A percentile compares a stretch with the other conserved stretches of the same genome.
phyloP scores from a whole-genome alignment of 139 green algal species.

The Chlamydomonas applanata region DNA sequence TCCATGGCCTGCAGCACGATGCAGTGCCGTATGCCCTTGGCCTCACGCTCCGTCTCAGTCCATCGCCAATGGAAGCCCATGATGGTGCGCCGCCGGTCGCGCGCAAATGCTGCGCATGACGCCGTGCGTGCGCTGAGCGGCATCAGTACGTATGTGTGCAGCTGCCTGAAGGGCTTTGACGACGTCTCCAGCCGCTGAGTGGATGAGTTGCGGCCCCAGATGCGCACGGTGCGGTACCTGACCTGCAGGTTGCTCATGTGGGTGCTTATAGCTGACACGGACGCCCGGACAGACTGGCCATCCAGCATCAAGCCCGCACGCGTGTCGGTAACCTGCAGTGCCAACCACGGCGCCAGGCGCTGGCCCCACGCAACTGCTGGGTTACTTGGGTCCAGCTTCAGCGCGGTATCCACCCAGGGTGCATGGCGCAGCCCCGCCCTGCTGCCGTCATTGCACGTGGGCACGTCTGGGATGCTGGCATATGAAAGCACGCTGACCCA shows the following conservation, averaged over 20 bases:
- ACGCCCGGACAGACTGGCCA: background rate
- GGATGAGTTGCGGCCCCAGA: background rate
- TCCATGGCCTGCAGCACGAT: conserved; percentile 13
- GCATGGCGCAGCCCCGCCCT: conserved; percentile 2
- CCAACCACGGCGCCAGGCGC: conserved; percentile 18
- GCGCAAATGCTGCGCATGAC: conserved; percentile 1
- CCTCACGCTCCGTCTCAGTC: background rate
- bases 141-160: background rate
- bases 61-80: background rate
- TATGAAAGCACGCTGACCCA: conserved; percentile 19
- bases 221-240: background rate
- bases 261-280: background rate
- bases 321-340: conserved; percentile 6
- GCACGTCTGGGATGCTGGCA: conserved; percentile 12
- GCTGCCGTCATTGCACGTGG: background rate
- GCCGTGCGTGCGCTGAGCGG: background rate
- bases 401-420: too few relatives aligned
- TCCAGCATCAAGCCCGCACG: background rate
- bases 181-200: background rate
- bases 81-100: conserved; percentile 20
- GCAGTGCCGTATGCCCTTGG: background rate
- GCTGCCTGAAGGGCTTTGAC: background rate
- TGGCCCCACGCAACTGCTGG: conserved; percentile 12
- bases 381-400: background rate
- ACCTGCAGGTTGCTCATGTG: conserved; percentile 9